Evolutionary conservation across 2,329 filamentous ascomycete genomes (phyloP), one percentile per base, ranked within the genome.

Genomic region (Coniochaeta hoffmannii): DNA sequence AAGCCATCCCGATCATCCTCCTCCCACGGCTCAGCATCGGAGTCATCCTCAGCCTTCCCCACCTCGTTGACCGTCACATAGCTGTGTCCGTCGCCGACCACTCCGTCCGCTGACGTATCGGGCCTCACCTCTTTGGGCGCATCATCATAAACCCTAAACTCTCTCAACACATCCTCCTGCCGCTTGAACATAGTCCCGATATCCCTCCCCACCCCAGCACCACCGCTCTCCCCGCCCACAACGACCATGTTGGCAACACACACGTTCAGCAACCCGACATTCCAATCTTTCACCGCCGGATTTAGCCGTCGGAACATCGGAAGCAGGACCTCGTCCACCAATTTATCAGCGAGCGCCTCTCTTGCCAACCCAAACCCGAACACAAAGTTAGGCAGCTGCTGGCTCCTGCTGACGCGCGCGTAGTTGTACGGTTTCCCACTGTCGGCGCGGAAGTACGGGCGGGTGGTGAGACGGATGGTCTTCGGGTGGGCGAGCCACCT

Each of bases 211-310:
- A 73, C 75, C 30, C 79, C 80, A 10, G 73, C 71, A 56, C 76
- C 72, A 36, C 70, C 68, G 35, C 79, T 76, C 14, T 73, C 74
- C 4, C 80, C 82, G 17, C 28, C 49, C 15, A 74, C 76, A 38
- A 79, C 74, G 1, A 79, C 79, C 86, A 97, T 93, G 66, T 96
- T 96, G 14, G 89, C 88, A 8, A 89, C 91, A 49, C 90, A 92
- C 22, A 97, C 75, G 61, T 97, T 97, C 57, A 97, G 76, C 53
- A 97, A 73, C 60, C 88, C 89, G 17, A 97, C 70, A 61, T 93
- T 89, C 88, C 89, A 96, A 9, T 77, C 75, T 8, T 77, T 73
- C 59, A 79, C 81, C 58, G 88, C 84, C 0, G 84, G 79, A 60
- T 93, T 87, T 12, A 96, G 74, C 58, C 83, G 85, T 14, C 84